Base-by-base conservation (phyloP, 179 eudicot genomes). In the Pouteria campechiana region DNA sequence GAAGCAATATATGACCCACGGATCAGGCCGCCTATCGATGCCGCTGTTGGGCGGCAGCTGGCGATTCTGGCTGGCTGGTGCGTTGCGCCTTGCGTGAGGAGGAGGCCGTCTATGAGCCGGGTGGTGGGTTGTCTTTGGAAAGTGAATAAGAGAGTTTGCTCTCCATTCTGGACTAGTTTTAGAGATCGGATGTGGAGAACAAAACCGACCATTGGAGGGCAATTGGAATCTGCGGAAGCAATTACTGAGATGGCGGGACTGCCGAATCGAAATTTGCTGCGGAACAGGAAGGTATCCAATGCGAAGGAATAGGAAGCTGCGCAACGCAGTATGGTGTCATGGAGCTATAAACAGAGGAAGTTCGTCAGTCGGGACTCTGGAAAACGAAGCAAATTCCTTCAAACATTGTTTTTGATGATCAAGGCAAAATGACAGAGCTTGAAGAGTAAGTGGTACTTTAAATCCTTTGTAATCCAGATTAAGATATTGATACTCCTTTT, bases 21-120 rank as follows among this genome's bases (percentile, higher is more conserved):
- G 61, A 67, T 89, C 20, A 37, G 46, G 11, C 6, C 46, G 9
- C 55, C 52, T 4, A 62, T 36, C 35, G 79, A 74, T 48, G 53
- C 22, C 9, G 60, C 43, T 50, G 72, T 61, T 30, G 24, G 62
- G 1, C 63, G 61, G 29, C 67, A 66, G 48, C 24, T 85, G 48
- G 76, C 63, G 4, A 41, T 71, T 32, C 1, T 81, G 48, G 83
- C 95, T 2, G 73, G 57, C 3, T 51, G 68, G 45, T 89, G 97
- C 14, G 97, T 89, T 28, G 32, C 72, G 48, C 58, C 86, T 2
- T 51, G 40, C 43, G 89, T 78, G 14, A 81, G 48, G 63, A 85
- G 63, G 58, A 60, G 97, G 50, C 95, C 95, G 55, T 37, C 17
- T 13, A 80, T 78, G 70, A 34, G 41, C 6, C 83, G 78, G 47